Evolutionary conservation across 169 alveolate genomes (phyloP).

Genomic region (Plasmodium gonderi): DNA sequence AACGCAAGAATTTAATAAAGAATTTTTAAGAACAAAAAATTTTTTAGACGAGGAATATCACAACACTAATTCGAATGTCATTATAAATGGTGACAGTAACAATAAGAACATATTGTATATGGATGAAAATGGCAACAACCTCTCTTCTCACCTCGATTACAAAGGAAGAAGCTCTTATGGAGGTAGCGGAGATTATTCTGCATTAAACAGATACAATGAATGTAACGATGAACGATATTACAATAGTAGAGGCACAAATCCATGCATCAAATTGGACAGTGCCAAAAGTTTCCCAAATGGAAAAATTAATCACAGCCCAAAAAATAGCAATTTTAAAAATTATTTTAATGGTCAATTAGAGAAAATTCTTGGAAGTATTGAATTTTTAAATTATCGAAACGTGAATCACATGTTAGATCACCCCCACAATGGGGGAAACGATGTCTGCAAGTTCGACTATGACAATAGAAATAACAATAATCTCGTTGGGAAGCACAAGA

Average conservation of each 20-base stretch:
- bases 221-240: background rate
- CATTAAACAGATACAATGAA: background rate
- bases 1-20: conserved; percentile 19
- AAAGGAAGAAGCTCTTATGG: background rate
- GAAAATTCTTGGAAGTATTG: background rate
- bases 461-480: too few relatives aligned
- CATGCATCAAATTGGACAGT: background rate
- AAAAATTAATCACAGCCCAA: background rate
- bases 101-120: background rate
- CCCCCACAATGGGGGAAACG: background rate
- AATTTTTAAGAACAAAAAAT: background rate
- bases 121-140: background rate
- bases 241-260: background rate
- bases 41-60: background rate
- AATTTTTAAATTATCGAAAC: background rate
- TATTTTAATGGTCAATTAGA: background rate
- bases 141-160: background rate
- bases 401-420: background rate
- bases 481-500: too few relatives aligned
- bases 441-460: too few relatives aligned
- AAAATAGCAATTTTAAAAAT: background rate
- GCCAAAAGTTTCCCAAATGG: background rate
- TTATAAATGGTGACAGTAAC: background rate
- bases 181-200: background rate
- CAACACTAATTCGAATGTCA: background rate